These are phyloP conservation scores for Debaryomyces udenii DNA, from an alignment of 1,139 yeast species.

Conservation along the genomic window DNA sequence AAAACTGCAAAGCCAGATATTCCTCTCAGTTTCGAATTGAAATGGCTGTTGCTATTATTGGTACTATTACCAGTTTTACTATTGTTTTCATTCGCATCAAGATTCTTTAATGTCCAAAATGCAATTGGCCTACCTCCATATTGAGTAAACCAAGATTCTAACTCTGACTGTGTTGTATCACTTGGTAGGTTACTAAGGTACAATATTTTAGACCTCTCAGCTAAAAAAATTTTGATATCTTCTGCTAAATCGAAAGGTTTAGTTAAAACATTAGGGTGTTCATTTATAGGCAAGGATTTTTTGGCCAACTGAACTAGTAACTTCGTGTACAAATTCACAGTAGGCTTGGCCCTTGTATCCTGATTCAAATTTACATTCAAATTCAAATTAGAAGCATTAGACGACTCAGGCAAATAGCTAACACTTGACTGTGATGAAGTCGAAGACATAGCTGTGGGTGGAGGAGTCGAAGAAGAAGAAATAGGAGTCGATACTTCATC, in stretches of 20 bases:
- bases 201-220: constrained; percentile 77
- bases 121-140: constrained; percentile 86
- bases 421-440: constrained; percentile 14
- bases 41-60: constrained; percentile 8
- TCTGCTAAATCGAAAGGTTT: constrained; percentile 75
- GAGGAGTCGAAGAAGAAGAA: constrained; percentile 10
- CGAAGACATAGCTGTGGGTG: constrained; percentile 7
- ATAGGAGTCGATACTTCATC: constrained; percentile 14
- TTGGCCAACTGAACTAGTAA: constrained; percentile 55
- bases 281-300: constrained; percentile 57
- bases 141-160: constrained; percentile 90
- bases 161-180: constrained; percentile 88
- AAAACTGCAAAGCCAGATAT: constrained; percentile 84
- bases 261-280: constrained; percentile 59
- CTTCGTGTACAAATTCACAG: constrained; percentile 34
- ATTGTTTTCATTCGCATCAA: constrained; percentile 35
- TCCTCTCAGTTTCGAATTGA: constrained; percentile 23
- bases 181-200: constrained; percentile 76
- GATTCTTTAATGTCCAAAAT: constrained; percentile 79
- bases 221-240: constrained; percentile 67
- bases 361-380: constrained; percentile 1
- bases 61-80: constrained; percentile 10
- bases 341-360: constrained; percentile 20
- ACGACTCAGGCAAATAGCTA: constrained; percentile 10
- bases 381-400: constrained; percentile 5